phyloP scores from a whole-genome alignment of 2,329 filamentous ascomycete genomes.

The Aspergillus novofumigatus region DNA sequence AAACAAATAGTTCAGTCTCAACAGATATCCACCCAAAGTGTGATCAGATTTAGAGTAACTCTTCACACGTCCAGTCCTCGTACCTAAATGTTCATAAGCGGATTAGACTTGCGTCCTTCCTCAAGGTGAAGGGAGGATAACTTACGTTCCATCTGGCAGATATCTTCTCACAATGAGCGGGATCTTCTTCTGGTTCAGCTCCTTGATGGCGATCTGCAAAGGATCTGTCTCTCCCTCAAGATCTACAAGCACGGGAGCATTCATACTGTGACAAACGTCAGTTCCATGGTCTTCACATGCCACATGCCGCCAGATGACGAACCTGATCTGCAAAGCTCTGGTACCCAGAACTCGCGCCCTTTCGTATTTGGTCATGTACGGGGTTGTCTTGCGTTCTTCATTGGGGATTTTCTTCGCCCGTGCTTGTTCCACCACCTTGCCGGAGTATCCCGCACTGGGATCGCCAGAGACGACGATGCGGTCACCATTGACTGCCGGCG shows the following conservation, averaged over 20 bases:
- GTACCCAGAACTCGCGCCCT: slow-evolving; percentile 89
- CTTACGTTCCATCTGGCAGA: slow-evolving; percentile 92
- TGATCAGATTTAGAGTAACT: slow-evolving; percentile 58
- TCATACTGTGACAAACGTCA: slow-evolving; percentile 63
- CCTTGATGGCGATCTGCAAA: slow-evolving; percentile 94
- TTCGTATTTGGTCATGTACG: slow-evolving; percentile 99
- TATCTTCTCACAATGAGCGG: slow-evolving; percentile 92
- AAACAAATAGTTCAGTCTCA: slow-evolving; percentile 16
- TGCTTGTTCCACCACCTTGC: slow-evolving; percentile 55
- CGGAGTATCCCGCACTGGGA: slow-evolving; percentile 44
- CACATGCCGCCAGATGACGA: slow-evolving; percentile 26
- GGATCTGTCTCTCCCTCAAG: slow-evolving; percentile 97
- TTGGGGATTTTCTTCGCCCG: slow-evolving; percentile 85
- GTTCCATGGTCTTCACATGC: neutral
- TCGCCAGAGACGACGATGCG: slow-evolving; percentile 47
- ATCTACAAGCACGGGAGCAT: slow-evolving; percentile 93
- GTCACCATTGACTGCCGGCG: slow-evolving; percentile 36
- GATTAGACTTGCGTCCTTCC: slow-evolving; percentile 2
- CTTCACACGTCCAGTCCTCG: slow-evolving; percentile 99
- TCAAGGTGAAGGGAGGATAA: neutral
- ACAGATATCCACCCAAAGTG: slow-evolving; percentile 12
- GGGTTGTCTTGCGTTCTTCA: slow-evolving; percentile 84
- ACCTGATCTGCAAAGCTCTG: slow-evolving; percentile 93
- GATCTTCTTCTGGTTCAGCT: slow-evolving; percentile 97
- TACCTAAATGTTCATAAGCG: slow-evolving; percentile 56